These are phyloP conservation scores for Linnemannia elongata DNA, from an alignment of 192 early-diverging fungal species.

Conservation along the genomic window DNA sequence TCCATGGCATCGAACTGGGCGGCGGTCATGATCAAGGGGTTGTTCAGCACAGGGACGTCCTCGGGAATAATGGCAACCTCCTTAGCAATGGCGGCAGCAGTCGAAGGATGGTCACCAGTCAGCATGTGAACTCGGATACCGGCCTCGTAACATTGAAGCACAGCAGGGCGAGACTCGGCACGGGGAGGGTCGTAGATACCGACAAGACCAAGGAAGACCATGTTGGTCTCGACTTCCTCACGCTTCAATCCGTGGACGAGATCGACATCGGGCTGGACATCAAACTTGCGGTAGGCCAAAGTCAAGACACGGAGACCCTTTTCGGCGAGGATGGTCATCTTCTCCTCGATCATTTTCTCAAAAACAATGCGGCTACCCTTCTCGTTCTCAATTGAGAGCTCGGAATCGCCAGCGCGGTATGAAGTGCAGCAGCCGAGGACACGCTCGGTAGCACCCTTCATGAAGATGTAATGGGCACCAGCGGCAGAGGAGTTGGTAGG, in stretches of 20 bases:
- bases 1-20: conserved; percentile 86
- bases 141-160: conserved; percentile 83
- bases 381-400: conserved; percentile 33
- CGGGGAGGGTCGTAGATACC: conserved; percentile 95
- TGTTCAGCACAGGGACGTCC: conserved; percentile 65
- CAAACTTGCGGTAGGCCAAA: conserved; percentile 73
- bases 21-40: conserved; percentile 82
- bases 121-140: conserved; percentile 96
- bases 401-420: conserved; percentile 57
- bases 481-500: conserved; percentile 26
- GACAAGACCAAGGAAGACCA: conserved; percentile 89
- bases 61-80: conserved; percentile 60
- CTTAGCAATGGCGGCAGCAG: conserved; percentile 91
- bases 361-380: conserved; percentile 70
- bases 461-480: conserved; percentile 66
- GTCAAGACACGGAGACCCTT: conserved; percentile 80
- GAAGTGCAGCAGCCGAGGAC: conserved; percentile 77
- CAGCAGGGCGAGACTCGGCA: conserved; percentile 71
- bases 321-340: conserved; percentile 65
- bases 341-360: conserved; percentile 75
- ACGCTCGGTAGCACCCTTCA: conserved; percentile 94
- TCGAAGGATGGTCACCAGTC: conserved; percentile 91
- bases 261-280: conserved; percentile 46
- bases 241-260: conserved; percentile 38
- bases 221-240: conserved; percentile 75